Evolutionary conservation across 805 yeast species (phyloP).

Genomic region (Yamadazyma kitorensis): DNA sequence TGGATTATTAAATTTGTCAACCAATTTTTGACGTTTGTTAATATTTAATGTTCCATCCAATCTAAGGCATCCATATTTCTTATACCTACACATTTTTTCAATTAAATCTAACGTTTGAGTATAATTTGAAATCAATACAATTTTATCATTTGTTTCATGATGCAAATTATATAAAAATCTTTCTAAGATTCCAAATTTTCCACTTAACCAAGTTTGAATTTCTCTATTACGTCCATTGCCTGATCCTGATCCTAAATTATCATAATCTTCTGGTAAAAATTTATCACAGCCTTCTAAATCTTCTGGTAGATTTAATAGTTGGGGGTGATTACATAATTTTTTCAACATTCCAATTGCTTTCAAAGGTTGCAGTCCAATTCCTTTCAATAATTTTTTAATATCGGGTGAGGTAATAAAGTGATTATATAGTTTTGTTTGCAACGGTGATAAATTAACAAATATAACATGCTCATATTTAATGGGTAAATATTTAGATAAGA

Average conservation of each 20-base stretch:
- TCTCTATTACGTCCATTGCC: conserved; percentile 61
- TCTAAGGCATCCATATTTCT: conserved; percentile 73
- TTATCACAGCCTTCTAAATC: conserved; percentile 71
- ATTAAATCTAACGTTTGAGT: conserved; percentile 92
- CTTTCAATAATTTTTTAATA: conserved; percentile 61
- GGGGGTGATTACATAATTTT: conserved; percentile 94
- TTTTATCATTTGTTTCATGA: conserved; percentile 86
- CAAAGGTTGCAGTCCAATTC: conserved; percentile 76
- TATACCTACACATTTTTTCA: conserved; percentile 76
- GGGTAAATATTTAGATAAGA: conserved; percentile 88
- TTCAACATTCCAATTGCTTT: conserved; percentile 87
- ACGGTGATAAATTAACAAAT: conserved; percentile 78
- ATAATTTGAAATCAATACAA: conserved; percentile 90
- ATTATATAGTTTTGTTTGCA: conserved; percentile 69
- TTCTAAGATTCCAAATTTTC: conserved; percentile 81
- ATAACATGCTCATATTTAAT: conserved; percentile 96
- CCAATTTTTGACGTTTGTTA: conserved; percentile 88
- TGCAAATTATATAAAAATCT: conserved; percentile 77
- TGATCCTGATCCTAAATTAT: conserved; percentile 48
- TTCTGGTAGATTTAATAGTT: conserved; percentile 67
- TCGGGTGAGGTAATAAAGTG: conserved; percentile 79
- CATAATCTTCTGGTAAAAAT: conserved; percentile 74
- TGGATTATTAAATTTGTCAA: conserved; percentile 89
- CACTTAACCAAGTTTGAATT: conserved; percentile 78
- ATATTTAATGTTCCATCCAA: conserved; percentile 92